Conservation (phyloP, 2,329 filamentous ascomycete genomes). For the Claviceps digitariae region DNA sequence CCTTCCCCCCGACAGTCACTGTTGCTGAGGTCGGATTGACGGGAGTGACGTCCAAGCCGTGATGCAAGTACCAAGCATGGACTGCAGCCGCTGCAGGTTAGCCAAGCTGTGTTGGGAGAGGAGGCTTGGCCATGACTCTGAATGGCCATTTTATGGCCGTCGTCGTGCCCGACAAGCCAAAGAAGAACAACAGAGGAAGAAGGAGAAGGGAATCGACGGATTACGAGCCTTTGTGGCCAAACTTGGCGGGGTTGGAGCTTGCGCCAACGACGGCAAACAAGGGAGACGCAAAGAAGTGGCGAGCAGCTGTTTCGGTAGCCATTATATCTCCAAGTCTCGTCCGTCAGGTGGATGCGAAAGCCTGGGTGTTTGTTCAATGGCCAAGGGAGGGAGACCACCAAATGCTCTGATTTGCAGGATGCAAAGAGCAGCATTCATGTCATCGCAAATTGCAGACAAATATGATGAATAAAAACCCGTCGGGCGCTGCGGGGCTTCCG, state of each 20-base stretch:
- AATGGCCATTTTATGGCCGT: neutral
- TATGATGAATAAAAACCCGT: neutral
- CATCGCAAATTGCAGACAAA: neutral
- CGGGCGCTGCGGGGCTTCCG: neutral
- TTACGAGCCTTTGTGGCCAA: conserved; percentile 66
- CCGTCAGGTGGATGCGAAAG: too few species aligned
- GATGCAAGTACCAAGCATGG: conserved; percentile 75
- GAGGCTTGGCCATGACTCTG: too few species aligned
- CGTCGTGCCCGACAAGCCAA: neutral
- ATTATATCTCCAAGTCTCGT: conserved; percentile 18
- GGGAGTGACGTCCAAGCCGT: conserved; percentile 63
- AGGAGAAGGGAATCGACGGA: neutral
- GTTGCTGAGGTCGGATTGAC: conserved; percentile 61
- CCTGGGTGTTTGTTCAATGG: too few species aligned
- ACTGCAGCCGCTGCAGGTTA: conserved; percentile 37
- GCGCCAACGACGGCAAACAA: conserved; percentile 84
- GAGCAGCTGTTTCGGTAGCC: conserved; percentile 58
- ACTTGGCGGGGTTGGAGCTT: conserved; percentile 72
- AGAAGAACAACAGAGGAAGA: neutral
- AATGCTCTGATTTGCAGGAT: neutral
- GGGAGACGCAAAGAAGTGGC: conserved; percentile 66
- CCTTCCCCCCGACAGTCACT: conserved; percentile 45
- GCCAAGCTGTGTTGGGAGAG: neutral
- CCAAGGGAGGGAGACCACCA: too few species aligned
- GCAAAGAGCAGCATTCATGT: neutral